These are phyloP conservation scores for Schizothecium vesticola DNA, from an alignment of 495 filamentous ascomycete species.

Conservation along the genomic window DNA sequence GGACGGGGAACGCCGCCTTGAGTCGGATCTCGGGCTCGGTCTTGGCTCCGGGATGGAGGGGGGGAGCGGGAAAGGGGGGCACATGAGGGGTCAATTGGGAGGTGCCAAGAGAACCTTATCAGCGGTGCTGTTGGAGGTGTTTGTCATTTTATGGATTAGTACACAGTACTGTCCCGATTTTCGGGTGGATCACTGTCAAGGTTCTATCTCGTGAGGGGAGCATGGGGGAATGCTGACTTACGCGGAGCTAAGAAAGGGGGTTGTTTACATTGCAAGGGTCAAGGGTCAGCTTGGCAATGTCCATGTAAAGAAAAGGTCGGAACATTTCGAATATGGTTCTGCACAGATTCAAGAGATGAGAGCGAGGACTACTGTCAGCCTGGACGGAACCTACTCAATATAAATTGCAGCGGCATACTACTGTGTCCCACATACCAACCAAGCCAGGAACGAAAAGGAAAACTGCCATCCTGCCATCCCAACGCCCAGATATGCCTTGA, in stretches of 20 bases:
- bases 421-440: no score
- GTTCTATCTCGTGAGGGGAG: background rate
- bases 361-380: no score
- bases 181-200: background rate
- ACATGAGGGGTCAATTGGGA: background rate
- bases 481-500: constrained; percentile 6
- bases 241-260: no score
- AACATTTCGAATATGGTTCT: no score
- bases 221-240: no score
- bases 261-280: background rate
- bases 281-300: background rate
- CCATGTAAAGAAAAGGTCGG: no score
- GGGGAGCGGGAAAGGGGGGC: background rate
- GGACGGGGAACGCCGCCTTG: background rate
- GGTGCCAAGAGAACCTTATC: background rate
- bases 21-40: background rate
- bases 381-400: no score
- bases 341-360: no score
- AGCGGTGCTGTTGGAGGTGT: background rate
- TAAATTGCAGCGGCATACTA: no score
- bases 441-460: constrained; percentile 8
- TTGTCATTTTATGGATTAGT: background rate
- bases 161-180: background rate
- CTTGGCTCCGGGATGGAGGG: background rate
- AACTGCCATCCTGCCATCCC: constrained; percentile 11